These are phyloP conservation scores for Apiotrichum gracile DNA, from an alignment of 1,284 basidiomycete genomes.

Conservation along the genomic window DNA sequence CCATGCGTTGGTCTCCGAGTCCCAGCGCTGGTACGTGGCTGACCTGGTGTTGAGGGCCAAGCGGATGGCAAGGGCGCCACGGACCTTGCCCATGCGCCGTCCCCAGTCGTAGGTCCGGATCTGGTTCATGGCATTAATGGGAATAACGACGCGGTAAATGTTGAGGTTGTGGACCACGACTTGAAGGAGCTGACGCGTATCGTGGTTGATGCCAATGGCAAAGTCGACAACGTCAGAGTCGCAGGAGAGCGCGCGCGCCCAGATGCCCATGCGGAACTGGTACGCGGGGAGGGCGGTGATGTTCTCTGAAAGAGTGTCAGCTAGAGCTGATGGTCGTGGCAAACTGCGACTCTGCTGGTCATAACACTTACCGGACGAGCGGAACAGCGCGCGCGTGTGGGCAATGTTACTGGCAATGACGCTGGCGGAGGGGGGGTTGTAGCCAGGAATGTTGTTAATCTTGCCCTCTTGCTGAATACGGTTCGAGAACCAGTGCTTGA, in stretches of 20 bases:
- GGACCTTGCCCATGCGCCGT: background rate
- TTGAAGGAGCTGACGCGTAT: background rate
- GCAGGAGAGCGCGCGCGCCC: slow-evolving; percentile 30
- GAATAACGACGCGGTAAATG: slow-evolving; percentile 1
- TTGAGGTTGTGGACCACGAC: background rate
- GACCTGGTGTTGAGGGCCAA: background rate
- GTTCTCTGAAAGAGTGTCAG: slow-evolving; percentile 12
- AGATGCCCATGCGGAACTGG: slow-evolving; percentile 24
- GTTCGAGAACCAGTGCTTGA: background rate
- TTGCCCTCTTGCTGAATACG: background rate
- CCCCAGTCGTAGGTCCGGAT: background rate
- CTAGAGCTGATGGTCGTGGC: too few species aligned
- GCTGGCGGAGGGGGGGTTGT: background rate
- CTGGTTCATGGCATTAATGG: background rate
- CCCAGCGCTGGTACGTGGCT: too few species aligned
- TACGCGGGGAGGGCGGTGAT: slow-evolving; percentile 24
- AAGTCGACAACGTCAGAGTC: slow-evolving; percentile 20
- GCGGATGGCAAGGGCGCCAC: background rate
- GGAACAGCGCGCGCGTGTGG: background rate
- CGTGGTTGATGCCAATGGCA: slow-evolving; percentile 14
- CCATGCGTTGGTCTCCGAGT: background rate
- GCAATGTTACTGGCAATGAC: background rate
- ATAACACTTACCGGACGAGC: slow-evolving; percentile 18
- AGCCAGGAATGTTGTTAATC: background rate
- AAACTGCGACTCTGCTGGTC: too few species aligned